These are phyloP conservation scores for Pleurotus sapidus DNA, from an alignment of 768 basidiomycete genomes.

Conservation along the genomic window DNA sequence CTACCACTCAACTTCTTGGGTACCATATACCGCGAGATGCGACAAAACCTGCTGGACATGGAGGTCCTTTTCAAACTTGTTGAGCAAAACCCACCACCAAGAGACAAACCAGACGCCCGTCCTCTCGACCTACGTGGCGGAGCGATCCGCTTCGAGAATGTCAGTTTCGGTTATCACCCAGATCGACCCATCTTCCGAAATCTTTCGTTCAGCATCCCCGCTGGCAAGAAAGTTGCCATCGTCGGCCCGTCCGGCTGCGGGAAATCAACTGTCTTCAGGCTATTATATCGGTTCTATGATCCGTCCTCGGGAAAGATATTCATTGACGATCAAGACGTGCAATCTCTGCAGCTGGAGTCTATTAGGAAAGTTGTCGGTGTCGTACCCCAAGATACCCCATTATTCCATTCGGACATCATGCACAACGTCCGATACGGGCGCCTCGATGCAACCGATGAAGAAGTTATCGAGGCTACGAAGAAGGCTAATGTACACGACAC, in stretches of 20 bases:
- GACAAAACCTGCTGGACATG: conserved; percentile 97
- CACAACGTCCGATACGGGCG: conserved; percentile 95
- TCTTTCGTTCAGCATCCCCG: conserved; percentile 88
- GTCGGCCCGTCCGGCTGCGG: conserved; percentile 98
- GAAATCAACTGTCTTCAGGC: conserved; percentile 94
- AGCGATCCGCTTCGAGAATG: conserved; percentile 89
- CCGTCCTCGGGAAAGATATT: conserved; percentile 77
- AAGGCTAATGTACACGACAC: conserved; percentile 88
- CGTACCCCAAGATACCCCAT: conserved; percentile 96
- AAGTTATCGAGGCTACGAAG: conserved; percentile 79
- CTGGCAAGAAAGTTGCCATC: conserved; percentile 95
- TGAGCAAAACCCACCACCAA: conserved; percentile 70
- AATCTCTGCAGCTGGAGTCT: conserved; percentile 64
- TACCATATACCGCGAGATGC: conserved; percentile 94
- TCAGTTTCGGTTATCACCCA: conserved; percentile 90
- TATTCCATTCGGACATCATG: conserved; percentile 94
- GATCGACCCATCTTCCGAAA: conserved; percentile 87
- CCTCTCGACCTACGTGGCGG: conserved; percentile 76
- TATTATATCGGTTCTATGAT: conserved; percentile 93
- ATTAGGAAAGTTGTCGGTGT: conserved; percentile 82
- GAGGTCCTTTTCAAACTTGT: conserved; percentile 91
- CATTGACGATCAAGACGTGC: conserved; percentile 87
- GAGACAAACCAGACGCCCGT: conserved; percentile 71
- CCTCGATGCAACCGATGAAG: conserved; percentile 83
- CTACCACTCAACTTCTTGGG: conserved; percentile 96